Evolutionary conservation across 495 filamentous ascomycete species (phyloP).

Genomic region (Penicillium angulare): DNA sequence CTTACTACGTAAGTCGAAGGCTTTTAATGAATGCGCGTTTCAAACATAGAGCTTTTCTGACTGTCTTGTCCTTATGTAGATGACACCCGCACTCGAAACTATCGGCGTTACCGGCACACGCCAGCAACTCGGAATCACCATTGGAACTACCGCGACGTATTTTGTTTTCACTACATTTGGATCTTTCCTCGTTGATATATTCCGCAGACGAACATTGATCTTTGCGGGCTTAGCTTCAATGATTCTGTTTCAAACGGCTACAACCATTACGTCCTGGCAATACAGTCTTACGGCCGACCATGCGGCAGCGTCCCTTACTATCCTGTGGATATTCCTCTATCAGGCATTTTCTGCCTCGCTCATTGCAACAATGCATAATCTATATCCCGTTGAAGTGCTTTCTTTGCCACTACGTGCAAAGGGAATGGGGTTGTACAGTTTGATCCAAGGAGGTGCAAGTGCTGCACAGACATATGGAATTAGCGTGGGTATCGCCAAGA

Average conservation of each 20-base stretch:
- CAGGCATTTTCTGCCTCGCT: conserved; percentile 39
- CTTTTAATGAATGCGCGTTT: too few species aligned
- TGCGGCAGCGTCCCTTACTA: conserved; percentile 30
- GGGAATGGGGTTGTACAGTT: conserved; percentile 41
- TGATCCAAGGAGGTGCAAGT: conserved; percentile 42
- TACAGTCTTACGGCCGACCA: conserved; percentile 20
- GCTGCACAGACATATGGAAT: conserved; percentile 41
- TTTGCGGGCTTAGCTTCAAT: conserved; percentile 35
- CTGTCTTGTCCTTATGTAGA: too few species aligned
- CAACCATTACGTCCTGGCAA: conserved; percentile 43
- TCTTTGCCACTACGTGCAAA: conserved; percentile 39
- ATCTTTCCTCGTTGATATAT: conserved; percentile 36
- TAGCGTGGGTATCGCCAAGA: conserved; percentile 36
- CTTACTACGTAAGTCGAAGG: conserved; percentile 38
- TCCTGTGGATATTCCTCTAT: conserved; percentile 44
- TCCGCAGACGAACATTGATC: conserved; percentile 37
- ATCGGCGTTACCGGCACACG: conserved; percentile 31
- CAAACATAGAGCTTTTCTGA: too few species aligned
- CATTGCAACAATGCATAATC: conserved; percentile 45
- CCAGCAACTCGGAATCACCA: conserved; percentile 33
- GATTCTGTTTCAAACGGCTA: conserved; percentile 37
- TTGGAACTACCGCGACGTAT: conserved; percentile 39
- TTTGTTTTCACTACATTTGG: conserved; percentile 42
- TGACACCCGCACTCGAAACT: conserved; percentile 36
- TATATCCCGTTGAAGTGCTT: conserved; percentile 42